phyloP scores from a whole-genome alignment of 2,329 filamentous ascomycete species.

The Chaetomiaceae sp. region DNA sequence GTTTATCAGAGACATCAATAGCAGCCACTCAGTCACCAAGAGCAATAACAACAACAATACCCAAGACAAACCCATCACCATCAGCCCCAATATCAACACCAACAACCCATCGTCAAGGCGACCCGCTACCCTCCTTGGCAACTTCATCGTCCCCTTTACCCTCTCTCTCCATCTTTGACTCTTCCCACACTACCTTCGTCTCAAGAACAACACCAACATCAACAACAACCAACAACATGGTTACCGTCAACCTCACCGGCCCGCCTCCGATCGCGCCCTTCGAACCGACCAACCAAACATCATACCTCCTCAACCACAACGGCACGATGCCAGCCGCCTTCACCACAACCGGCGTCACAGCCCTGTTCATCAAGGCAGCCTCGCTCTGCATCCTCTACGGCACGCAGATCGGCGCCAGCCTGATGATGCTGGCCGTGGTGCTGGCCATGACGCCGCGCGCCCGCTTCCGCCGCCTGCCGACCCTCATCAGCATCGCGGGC shows the following conservation, averaged over 20 bases:
- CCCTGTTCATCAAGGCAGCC: constrained; percentile 30
- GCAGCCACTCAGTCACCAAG: neutral
- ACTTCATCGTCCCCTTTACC: neutral
- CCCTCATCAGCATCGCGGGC: constrained; percentile 58
- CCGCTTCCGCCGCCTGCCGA: constrained; percentile 61
- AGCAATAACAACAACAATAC: neutral
- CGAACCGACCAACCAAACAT: constrained; percentile 34
- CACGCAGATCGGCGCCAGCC: constrained; percentile 63
- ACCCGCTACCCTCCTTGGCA: no score
- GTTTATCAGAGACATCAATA: neutral
- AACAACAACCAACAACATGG: constrained; percentile 8
- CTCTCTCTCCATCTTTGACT: neutral
- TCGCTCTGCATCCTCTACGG: constrained; percentile 49
- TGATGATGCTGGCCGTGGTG: constrained; percentile 61
- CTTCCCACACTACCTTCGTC: no score
- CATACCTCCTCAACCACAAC: constrained; percentile 33
- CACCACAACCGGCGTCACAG: constrained; percentile 33
- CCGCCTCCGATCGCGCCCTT: constrained; percentile 22
- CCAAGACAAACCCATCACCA: no score
- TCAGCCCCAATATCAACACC: neutral
- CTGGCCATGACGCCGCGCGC: constrained; percentile 60
- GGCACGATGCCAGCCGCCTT: constrained; percentile 30
- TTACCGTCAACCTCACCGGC: constrained; percentile 3
- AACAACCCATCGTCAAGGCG: no score
- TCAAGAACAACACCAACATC: no score